These are phyloP conservation scores for Cutaneotrichosporon spelunceum DNA, from an alignment of 1,284 basidiomycete species.

Conservation along the genomic window DNA sequence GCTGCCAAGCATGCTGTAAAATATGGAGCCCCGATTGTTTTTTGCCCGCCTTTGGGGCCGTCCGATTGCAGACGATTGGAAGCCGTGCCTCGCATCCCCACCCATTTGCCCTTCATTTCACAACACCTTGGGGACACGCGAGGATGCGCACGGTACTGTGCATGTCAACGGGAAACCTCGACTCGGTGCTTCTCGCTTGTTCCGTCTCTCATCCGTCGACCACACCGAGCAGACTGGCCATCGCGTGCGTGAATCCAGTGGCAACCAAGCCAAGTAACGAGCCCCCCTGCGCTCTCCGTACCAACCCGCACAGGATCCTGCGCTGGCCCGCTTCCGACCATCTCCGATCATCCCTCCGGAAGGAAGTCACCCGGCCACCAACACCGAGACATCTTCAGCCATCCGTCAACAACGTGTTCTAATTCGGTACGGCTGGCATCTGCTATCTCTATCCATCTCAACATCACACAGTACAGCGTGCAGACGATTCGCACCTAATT, in stretches of 20 bases:
- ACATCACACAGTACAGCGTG: not conserved
- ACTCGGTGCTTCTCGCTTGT: not conserved
- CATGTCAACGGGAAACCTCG: not conserved
- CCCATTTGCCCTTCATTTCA: not conserved
- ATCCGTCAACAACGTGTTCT: not conserved
- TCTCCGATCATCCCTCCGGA: constrained; percentile 10
- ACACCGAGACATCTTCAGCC: too few relatives aligned
- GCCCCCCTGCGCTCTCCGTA: not conserved
- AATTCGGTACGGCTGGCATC: not conserved
- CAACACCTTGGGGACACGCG: too few relatives aligned
- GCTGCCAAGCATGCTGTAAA: not conserved
- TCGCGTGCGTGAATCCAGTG: not conserved
- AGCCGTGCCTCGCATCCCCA: not conserved
- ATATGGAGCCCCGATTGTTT: not conserved
- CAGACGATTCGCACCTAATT: not conserved
- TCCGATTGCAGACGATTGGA: not conserved
- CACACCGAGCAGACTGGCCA: not conserved
- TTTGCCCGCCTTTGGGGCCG: too few relatives aligned
- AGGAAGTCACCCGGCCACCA: not conserved
- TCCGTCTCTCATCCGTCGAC: not conserved
- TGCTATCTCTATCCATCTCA: not conserved
- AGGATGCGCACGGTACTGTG: too few relatives aligned
- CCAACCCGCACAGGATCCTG: not conserved
- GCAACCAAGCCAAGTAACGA: not conserved
- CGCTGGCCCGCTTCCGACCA: constrained; percentile 9